phyloP scores from a whole-genome alignment of 2,329 filamentous ascomycete genomes.

The Cordyceps fumosorosea region DNA sequence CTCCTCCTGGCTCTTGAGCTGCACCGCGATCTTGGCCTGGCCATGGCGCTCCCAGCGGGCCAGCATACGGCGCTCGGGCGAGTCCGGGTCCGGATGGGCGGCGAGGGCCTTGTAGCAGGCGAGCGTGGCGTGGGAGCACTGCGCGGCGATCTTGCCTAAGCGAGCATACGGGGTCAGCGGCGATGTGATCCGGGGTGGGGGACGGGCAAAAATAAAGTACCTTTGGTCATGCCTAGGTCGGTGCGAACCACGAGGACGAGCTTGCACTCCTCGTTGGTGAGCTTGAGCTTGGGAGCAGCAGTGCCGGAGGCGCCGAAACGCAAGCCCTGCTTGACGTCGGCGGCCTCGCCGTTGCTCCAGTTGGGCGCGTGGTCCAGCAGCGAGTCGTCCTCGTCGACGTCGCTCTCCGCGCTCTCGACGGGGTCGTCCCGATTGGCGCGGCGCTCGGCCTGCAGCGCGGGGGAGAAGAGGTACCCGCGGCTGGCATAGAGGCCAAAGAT shows the following conservation, averaged over 20 bases:
- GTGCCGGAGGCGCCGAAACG: conserved; percentile 21
- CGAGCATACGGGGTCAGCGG: neutral
- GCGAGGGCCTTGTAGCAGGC: conserved; percentile 89
- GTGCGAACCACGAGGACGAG: conserved; percentile 86
- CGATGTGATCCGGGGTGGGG: neutral
- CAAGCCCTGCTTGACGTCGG: conserved; percentile 53
- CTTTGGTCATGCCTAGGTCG: conserved; percentile 96
- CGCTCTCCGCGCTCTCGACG: conserved; percentile 62
- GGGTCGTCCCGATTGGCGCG: conserved; percentile 51
- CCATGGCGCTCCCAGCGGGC: conserved; percentile 79
- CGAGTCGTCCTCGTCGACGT: conserved; percentile 54
- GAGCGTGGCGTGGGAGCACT: conserved; percentile 91
- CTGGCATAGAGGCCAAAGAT: conserved; percentile 71
- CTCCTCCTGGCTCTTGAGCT: conserved; percentile 81
- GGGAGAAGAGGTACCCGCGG: conserved; percentile 52
- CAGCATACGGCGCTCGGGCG: conserved; percentile 57
- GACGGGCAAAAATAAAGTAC: conserved; percentile 38
- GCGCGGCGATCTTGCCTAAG: conserved; percentile 90
- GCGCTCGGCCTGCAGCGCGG: conserved; percentile 50
- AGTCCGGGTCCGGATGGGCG: conserved; percentile 44
- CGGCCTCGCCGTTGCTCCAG: conserved; percentile 56
- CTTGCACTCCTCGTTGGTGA: conserved; percentile 76
- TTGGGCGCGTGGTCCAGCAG: conserved; percentile 61
- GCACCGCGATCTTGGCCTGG: conserved; percentile 89
- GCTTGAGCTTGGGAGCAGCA: conserved; percentile 26